Evolutionary conservation across 306 rosid species (phyloP), one percentile per base, ranked within the genome.

Genomic region (Pyrus bretschneideri): DNA sequence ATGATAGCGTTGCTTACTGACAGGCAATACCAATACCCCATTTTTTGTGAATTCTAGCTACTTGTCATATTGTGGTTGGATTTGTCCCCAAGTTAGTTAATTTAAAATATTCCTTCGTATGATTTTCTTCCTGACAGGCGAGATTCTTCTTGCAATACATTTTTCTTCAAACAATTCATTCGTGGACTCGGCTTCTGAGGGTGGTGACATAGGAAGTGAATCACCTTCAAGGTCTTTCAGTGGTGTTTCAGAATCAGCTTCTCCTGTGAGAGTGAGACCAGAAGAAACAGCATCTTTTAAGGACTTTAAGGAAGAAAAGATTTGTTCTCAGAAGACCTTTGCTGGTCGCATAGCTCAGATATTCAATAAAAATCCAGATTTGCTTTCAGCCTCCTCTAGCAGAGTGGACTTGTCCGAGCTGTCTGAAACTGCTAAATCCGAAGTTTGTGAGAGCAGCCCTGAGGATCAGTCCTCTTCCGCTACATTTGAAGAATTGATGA

Each of bases 271-370:
- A 69, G 70, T 30, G n/a, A 87, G 86, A 68, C 85, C 9, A 75
- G 93, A 88, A 23, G 97, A 94, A 58, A 38, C 60, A 10, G n/a
- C 62, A 38, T 70, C 76, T 33, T 67, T 79, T 9, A 94, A 78
- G 90, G 98, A 76, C 42, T 67, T 79, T 9, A 94, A 78, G 90
- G 98, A 94, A 61, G 93, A 89, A 6, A 88, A 85, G 81, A 6
- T 71, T 18, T 31, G 23, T 79, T 11, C 72, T n/a, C 97, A 93
- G 84, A 94, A 79, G 70, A 66, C 93, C 49, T 46, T 94, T 69
- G 93, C 97, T 6, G 90, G 87, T 73, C 85, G 93, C 69, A 22
- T 91, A 81, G 94, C 89, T 71, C 96, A 90, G 63, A 89, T 94
- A 18, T 91, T 94, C 73, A 89, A 79, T 44, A 94, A 84, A 80